Base-by-base conservation (phyloP, 1,284 basidiomycete genomes). In the Marasmius oreades region DNA sequence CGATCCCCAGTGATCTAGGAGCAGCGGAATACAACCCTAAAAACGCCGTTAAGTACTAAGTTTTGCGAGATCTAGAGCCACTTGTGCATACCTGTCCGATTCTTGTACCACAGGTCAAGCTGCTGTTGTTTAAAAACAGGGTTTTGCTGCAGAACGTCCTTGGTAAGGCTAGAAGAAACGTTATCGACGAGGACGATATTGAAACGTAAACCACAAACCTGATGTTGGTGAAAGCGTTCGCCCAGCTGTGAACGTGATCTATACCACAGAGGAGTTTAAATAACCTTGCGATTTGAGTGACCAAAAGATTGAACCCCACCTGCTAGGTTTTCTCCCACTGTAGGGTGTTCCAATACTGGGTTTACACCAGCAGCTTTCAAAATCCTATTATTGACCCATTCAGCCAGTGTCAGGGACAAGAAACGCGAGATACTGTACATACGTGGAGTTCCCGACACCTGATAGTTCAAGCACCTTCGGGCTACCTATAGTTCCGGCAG, bases 221-320 rank as follows among this genome's bases (percentile, higher is more conserved):
- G 34, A 62, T 61, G 20, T 68, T 70, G 2, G 70, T 67, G 53
- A 68, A 67, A 0, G 64, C 62, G 45, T 66, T 71, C 1, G 65
- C 66, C 64, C 67, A 70, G 39, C 67, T 67, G 54, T 70, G 68
- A 31, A 70, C 64, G 47, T 70, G 68, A 52, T 71, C 69, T 71
- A 20, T 1, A 10, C 47, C 20, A 36, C 36, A 1, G 42, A 18
- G 34, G 3, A 16, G 10, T 4, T 39, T 8, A 31, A 24, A 23
- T n/a, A 1, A 6, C 1, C 14, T 31, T 31, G 4, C 28, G 10
- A 4, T 31, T 5, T 10, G 23, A n/a, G 36, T 5, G 23, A 44
- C 11, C 14, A 16, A 18, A 23, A 20, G 37, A 44, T 43, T 3
- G 10, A 23, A 11, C 39, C 61, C 4, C 42, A 69, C 70, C 68